A percentile compares a stretch with the other conserved stretches of the same genome.
phyloP scores from a whole-genome alignment of 2,329 filamentous ascomycete species.

The Cladophialophora bantiana region DNA sequence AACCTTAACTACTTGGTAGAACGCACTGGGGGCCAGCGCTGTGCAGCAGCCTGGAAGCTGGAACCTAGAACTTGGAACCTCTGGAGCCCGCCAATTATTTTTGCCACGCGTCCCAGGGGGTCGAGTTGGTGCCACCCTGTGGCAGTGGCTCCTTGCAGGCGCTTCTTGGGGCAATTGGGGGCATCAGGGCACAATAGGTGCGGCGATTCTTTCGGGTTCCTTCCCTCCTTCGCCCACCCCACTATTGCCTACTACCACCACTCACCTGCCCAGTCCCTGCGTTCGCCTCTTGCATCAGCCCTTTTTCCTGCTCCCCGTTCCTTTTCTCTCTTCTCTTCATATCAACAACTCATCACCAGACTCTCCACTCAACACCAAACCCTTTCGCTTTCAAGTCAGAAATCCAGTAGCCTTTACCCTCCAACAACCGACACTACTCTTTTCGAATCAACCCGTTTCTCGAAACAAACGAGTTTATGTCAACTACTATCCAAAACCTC shows the following conservation, averaged over 20 bases:
- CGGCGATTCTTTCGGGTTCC: conserved; percentile 54
- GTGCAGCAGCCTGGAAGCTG: background rate
- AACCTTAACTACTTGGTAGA: background rate
- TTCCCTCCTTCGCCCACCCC: conserved; percentile 40
- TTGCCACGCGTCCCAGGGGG: background rate
- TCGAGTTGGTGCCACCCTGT: no score
- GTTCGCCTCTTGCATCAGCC: conserved; percentile 11
- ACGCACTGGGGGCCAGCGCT: no score
- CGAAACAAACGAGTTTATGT: conserved; percentile 80
- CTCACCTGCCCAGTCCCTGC: background rate
- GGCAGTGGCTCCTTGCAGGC: background rate
- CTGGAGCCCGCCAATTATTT: background rate
- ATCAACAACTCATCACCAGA: conserved; percentile 26
- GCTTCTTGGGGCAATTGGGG: background rate
- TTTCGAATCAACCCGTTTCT: conserved; percentile 21
- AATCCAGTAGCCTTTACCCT: conserved; percentile 1
- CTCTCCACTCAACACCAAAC: conserved; percentile 29
- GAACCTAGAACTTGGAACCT: background rate
- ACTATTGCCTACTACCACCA: background rate
- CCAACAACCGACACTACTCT: conserved; percentile 5
- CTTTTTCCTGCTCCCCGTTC: conserved; percentile 14
- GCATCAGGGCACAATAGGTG: conserved; percentile 50
- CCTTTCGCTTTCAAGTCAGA: conserved; percentile 15
- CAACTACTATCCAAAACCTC: conserved; percentile 90
- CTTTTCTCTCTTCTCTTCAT: conserved; percentile 22